Percentiles rank a stretch among this genome's conserved stretches.
Conservation (phyloP, 805 yeast genomes). For the Myxozyma udenii region DNA sequence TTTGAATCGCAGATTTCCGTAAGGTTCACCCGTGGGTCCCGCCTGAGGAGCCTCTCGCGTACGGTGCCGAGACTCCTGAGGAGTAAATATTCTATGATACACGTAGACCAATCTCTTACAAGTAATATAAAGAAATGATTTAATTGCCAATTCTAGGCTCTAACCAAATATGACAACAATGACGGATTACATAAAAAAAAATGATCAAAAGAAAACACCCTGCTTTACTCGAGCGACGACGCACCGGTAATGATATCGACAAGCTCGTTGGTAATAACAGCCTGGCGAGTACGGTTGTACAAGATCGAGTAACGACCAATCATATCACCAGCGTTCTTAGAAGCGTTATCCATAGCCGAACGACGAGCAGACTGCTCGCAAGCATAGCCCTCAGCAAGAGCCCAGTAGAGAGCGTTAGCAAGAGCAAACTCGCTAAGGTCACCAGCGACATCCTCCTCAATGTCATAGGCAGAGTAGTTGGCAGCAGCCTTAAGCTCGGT, state of each 20-base stretch:
- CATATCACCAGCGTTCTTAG: constrained; percentile 99
- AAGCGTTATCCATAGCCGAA: constrained; percentile 99
- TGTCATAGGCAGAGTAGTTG: constrained; percentile 75
- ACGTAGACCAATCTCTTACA: not conserved
- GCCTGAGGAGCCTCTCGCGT: constrained; percentile 25
- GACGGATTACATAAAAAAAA: not conserved
- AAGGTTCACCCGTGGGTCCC: constrained; percentile 25
- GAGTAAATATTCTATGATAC: not conserved
- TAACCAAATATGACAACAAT: too few species aligned
- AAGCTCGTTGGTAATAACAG: constrained; percentile 97
- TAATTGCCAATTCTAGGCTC: not conserved
- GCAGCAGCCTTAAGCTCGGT: constrained; percentile 78
- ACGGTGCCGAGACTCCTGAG: constrained; percentile 19
- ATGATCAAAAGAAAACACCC: not conserved
- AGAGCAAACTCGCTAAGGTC: constrained; percentile 77
- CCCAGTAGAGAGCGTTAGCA: constrained; percentile 84
- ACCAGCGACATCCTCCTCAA: constrained; percentile 56
- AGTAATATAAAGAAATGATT: not conserved
- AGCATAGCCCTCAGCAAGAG: constrained; percentile 97
- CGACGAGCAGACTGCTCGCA: constrained; percentile 98
- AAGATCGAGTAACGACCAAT: constrained; percentile 91
- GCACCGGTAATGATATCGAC: constrained; percentile 99
- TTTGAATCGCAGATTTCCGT: constrained; percentile 23
- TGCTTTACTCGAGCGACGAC: constrained; percentile 79
- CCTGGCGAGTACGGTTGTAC: constrained; percentile 99